phyloP scores from a whole-genome alignment of 257 asterid genomes.

The Salvia splendens region DNA sequence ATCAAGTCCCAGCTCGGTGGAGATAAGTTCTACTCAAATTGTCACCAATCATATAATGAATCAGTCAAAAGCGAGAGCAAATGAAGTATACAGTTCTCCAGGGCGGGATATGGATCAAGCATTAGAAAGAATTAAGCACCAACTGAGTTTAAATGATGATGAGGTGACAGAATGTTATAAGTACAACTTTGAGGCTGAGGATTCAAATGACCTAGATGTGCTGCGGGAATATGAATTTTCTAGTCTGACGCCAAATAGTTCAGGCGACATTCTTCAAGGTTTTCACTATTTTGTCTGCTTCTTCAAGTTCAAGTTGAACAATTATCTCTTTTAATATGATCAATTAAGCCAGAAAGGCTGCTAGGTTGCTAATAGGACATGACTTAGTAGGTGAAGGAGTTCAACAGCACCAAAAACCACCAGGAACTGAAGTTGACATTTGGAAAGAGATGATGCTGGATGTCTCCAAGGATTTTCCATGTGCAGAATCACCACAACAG shows the following conservation, averaged over 20 bases:
- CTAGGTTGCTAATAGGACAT: slow-evolving; percentile 37
- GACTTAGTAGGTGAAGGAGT: slow-evolving; percentile 49
- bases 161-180: slow-evolving; percentile 41
- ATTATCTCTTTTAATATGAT: neutral
- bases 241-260: slow-evolving; percentile 46
- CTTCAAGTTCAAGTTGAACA: slow-evolving; percentile 18
- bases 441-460: slow-evolving; percentile 61
- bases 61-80: slow-evolving; percentile 40
- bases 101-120: slow-evolving; percentile 56
- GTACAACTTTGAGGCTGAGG: slow-evolving; percentile 46
- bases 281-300: slow-evolving; percentile 25
- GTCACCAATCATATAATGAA: slow-evolving; percentile 32
- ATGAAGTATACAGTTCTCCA: slow-evolving; percentile 55
- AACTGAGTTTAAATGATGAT: slow-evolving; percentile 76
- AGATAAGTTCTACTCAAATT: slow-evolving; percentile 56
- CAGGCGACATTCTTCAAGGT: slow-evolving; percentile 46
- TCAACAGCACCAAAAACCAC: slow-evolving; percentile 40
- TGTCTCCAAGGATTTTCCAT: slow-evolving; percentile 42
- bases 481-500: slow-evolving; percentile 41
- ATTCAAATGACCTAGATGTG: slow-evolving; percentile 44
- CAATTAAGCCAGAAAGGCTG: slow-evolving; percentile 26
- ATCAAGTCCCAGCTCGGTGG: slow-evolving; percentile 69
- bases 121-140: slow-evolving; percentile 65
- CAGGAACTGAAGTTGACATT: slow-evolving; percentile 45
- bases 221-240: slow-evolving; percentile 45